These are phyloP conservation scores for Acorus calamus DNA, from an alignment of 106 monocot species.

Conservation along the genomic window DNA sequence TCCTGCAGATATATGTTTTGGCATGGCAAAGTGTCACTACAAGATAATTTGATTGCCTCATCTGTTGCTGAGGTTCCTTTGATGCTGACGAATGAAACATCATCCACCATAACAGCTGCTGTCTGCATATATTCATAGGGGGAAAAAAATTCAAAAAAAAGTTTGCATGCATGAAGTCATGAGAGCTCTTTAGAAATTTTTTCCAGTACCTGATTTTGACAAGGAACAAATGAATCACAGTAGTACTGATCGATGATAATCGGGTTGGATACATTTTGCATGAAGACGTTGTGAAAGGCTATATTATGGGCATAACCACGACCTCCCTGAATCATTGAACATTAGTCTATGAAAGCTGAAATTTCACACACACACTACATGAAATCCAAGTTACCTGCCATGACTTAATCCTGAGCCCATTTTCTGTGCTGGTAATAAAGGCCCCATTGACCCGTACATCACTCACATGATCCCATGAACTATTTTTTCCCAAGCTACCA, in stretches of 20 bases:
- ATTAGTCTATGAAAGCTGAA: too few species aligned
- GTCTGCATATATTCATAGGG: slow-evolving; percentile 34
- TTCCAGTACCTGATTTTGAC: slow-evolving; percentile 43
- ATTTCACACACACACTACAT: too few species aligned
- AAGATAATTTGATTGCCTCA: slow-evolving; percentile 45
- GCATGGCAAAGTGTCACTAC: slow-evolving; percentile 56
- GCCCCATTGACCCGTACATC: slow-evolving; percentile 39
- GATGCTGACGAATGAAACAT: slow-evolving; percentile 41
- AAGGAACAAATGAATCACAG: slow-evolving; percentile 47
- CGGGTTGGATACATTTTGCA: slow-evolving; percentile 70
- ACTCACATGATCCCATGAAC: slow-evolving; percentile 24
- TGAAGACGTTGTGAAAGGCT: slow-evolving; percentile 36
- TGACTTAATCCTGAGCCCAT: slow-evolving; percentile 79
- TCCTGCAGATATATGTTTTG: slow-evolving; percentile 43
- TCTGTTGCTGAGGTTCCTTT: slow-evolving; percentile 51
- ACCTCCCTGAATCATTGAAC: slow-evolving; percentile 30
- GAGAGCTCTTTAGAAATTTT: neutral
- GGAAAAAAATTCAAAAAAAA: too few species aligned
- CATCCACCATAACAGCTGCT: slow-evolving; percentile 43
- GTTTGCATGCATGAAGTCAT: too few species aligned
- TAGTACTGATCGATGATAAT: slow-evolving; percentile 84
- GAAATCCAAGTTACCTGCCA: slow-evolving; percentile 48
- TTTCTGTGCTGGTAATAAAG: slow-evolving; percentile 43
- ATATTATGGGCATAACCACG: slow-evolving; percentile 39
- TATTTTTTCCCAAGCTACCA: slow-evolving; percentile 69